phyloP scores from a whole-genome alignment of 1,284 basidiomycete genomes.

The Limonomyces culmigenus region DNA sequence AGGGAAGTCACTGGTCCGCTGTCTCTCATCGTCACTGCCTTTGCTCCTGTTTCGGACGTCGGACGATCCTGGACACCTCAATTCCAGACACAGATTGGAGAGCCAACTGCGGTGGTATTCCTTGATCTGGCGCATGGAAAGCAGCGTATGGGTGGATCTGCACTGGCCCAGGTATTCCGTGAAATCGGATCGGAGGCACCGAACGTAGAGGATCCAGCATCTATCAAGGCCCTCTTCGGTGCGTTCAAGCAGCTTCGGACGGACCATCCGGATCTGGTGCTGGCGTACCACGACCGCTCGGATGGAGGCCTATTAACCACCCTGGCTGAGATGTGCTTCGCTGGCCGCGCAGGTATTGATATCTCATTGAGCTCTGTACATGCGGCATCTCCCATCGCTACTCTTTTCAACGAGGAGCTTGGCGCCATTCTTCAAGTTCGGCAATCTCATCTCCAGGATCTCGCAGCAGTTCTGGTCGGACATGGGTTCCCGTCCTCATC shows the following conservation, averaged over 20 bases:
- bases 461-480: constrained; percentile 46
- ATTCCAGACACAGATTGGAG: constrained; percentile 47
- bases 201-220: constrained; percentile 68
- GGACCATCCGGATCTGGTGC: constrained; percentile 44
- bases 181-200: constrained; percentile 81
- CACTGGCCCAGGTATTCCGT: constrained; percentile 89
- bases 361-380: constrained; percentile 49
- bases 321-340: constrained; percentile 92
- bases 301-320: constrained; percentile 93
- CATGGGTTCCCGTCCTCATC: constrained; percentile 58
- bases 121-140: constrained; percentile 81
- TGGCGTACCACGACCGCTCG: constrained; percentile 96
- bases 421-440: constrained; percentile 86
- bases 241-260: constrained; percentile 57
- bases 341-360: constrained; percentile 69
- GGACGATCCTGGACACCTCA: constrained; percentile 86
- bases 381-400: constrained; percentile 37
- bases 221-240: constrained; percentile 71
- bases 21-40: constrained; percentile 90
- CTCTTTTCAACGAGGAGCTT: constrained; percentile 93
- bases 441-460: constrained; percentile 34
- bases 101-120: constrained; percentile 68
- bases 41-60: constrained; percentile 75
- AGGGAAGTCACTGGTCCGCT: constrained; percentile 83
- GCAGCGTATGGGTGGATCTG: constrained; percentile 85